phyloP scores from a whole-genome alignment of 176 grass and related monocot genomes.

The Triticum aestivum region IWGSC_CS_RefSeq_v2.1 NC_057795.1:73452121-73452620 shows the following conservation, averaged over 20 bases:
- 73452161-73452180: slow-evolving; percentile 73
- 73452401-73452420: slow-evolving; percentile 84
- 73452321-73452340: slow-evolving; percentile 73
- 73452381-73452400: slow-evolving; percentile 72
- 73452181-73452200: slow-evolving; percentile 62
- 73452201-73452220: slow-evolving; percentile 82
- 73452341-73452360: slow-evolving; percentile 80
- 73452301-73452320: slow-evolving; percentile 65
- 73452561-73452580: slow-evolving; percentile 62
- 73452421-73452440: slow-evolving; percentile 86
- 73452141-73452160: slow-evolving; percentile 87
- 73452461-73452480: slow-evolving; percentile 68
- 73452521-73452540: slow-evolving; percentile 89
- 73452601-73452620: slow-evolving; percentile 82
- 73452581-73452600: slow-evolving; percentile 70
- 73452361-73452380: slow-evolving; percentile 82
- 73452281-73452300: slow-evolving; percentile 77
- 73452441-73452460: slow-evolving; percentile 41
- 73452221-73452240: slow-evolving; percentile 81
- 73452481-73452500: slow-evolving; percentile 75
- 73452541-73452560: slow-evolving; percentile 77
- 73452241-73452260: slow-evolving; percentile 88
- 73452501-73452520: slow-evolving; percentile 76
- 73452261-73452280: slow-evolving; percentile 89
- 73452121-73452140: slow-evolving; percentile 67